These are phyloP conservation scores for Skeletonema marinoi DNA, from an alignment of 108 stramenopile genomes.

Conservation along the genomic window DNA sequence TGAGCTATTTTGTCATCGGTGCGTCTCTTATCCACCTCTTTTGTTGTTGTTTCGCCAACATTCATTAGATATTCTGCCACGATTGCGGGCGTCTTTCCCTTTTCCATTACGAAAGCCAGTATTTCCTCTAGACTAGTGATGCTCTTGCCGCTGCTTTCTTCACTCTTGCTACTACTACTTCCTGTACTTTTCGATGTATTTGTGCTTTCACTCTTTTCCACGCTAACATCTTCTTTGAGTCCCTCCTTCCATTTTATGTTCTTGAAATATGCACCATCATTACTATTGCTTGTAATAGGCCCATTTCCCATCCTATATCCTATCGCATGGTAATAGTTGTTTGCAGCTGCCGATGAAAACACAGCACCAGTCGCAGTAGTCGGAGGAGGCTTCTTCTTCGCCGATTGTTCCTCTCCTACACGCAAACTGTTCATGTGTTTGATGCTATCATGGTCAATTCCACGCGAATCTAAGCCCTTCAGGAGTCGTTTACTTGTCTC, in stretches of 20 bases:
- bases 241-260: neutral
- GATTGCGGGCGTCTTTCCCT: neutral
- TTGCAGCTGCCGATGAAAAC: neutral
- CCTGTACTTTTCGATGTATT: neutral
- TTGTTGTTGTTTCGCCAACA: neutral
- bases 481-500: neutral
- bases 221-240: neutral
- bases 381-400: neutral
- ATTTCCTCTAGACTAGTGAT: neutral
- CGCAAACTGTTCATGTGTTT: neutral
- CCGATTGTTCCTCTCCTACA: neutral
- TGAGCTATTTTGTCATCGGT: neutral
- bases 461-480: neutral
- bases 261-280: neutral
- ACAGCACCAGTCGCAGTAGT: neutral
- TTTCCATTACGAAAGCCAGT: neutral
- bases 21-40: neutral
- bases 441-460: neutral
- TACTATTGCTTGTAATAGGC: neutral
- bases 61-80: neutral
- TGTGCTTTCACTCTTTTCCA: neutral
- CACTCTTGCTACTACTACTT: too few species aligned
- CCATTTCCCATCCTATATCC: neutral
- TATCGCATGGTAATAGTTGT: neutral
- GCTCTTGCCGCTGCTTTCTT: neutral